Base-by-base conservation (phyloP, 2,329 filamentous ascomycete genomes). In the Tympanopsis confertula region DNA sequence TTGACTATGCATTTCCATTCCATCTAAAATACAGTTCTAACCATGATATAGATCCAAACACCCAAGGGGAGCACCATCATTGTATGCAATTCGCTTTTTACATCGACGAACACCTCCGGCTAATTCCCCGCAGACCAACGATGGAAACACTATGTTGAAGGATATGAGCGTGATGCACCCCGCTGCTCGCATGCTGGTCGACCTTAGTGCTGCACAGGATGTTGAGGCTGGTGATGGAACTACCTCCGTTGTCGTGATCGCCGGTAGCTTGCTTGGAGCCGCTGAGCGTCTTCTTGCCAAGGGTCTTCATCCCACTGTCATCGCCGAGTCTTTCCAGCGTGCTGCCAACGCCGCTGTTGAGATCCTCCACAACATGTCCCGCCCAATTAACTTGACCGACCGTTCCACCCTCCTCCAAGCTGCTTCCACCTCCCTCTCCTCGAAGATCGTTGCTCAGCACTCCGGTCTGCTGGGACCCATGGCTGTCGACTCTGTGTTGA, bases 121-220 rank as follows among this genome's bases (percentile, higher is more conserved):
- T 33, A 17, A 33, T 15, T 15, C 10, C 30, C 30, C 30, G 17
- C 15, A 33, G 30, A 98, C 91, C 55, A 98, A 98, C 70, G 91
- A 98, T 65, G 91, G 91, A 60, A 94, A 93, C 68, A 98, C 91
- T 41, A 98, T 98, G 89, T 68, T 98, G 56, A 94, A 85, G 68
- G 89, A 89, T 69, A 96, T 98, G 91, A 84, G 86, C 47, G 91
- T 98, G 48, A 87, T 98, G 82, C 91, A 98, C 58, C 91, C 91
- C n/a, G 94, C 93, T 36, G 91, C 91, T 37, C 95, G 94, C 69
- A 98, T 98, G 91, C 73, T 98, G 49, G 91, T 98, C 54, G 88
- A 98, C 61, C 75, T 98, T 44, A 93, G 89, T 52, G 86, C 91
- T 48, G 91, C 91, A 47, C 91, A 98, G 62, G 91, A 98, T 68